phyloP scores from a whole-genome alignment of 768 basidiomycete species.

The Fibroporia radiculosa region DNA sequence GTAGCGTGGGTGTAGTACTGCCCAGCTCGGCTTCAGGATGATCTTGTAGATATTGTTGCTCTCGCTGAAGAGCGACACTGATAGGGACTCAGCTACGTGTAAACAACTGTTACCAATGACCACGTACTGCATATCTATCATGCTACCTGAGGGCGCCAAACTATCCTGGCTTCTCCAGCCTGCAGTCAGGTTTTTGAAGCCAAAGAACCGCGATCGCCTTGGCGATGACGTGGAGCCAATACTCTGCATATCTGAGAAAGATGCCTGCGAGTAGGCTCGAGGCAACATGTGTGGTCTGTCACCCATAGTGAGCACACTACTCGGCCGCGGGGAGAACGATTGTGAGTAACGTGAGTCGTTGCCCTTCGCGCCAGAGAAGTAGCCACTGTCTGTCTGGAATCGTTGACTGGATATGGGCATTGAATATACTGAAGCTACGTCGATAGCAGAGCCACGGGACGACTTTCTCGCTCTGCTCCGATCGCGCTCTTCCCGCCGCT shows the following conservation, averaged over 20 bases:
- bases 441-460: slow-evolving; percentile 56
- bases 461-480: slow-evolving; percentile 56
- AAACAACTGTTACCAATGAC: not conserved
- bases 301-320: slow-evolving; percentile 27
- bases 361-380: slow-evolving; percentile 34
- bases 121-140: slow-evolving; percentile 90
- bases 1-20: slow-evolving; percentile 22
- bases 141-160: slow-evolving; percentile 78
- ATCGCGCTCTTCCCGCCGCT: slow-evolving; percentile 59
- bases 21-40: slow-evolving; percentile 19
- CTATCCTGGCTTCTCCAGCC: slow-evolving; percentile 79
- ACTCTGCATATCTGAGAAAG: slow-evolving; percentile 76
- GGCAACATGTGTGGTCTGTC: slow-evolving; percentile 54
- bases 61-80: slow-evolving; percentile 75
- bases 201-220: slow-evolving; percentile 70
- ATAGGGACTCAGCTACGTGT: slow-evolving; percentile 6
- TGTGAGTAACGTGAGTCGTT: slow-evolving; percentile 56
- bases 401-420: slow-evolving; percentile 40
- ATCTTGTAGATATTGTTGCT: slow-evolving; percentile 26
- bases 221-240: slow-evolving; percentile 56
- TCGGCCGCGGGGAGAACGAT: slow-evolving; percentile 32
- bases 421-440: slow-evolving; percentile 70
- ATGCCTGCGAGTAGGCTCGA: slow-evolving; percentile 67
- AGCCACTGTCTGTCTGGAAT: slow-evolving; percentile 44
- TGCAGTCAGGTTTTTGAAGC: slow-evolving; percentile 59